These are phyloP conservation scores for Phylloporus rhodoxanthus DNA, from an alignment of 768 basidiomycete genomes.

Conservation along the genomic window DNA sequence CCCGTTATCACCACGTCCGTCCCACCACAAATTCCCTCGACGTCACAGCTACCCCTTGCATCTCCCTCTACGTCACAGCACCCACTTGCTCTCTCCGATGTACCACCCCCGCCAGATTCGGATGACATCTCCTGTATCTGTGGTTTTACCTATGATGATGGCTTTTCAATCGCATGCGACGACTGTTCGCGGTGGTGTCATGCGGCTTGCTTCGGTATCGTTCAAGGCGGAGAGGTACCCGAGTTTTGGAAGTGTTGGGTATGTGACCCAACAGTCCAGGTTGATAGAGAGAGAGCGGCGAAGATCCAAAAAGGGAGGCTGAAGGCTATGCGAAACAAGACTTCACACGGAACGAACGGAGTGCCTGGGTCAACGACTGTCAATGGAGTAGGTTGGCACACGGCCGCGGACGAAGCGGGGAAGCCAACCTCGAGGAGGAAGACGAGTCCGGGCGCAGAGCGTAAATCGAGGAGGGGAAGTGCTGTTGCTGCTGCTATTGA, in stretches of 20 bases:
- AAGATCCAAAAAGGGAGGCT: conserved; percentile 40
- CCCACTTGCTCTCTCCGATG: conserved; percentile 11
- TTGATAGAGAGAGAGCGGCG: conserved; percentile 45
- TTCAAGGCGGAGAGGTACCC: conserved; percentile 48
- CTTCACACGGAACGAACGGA: conserved; percentile 24
- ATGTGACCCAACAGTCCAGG: conserved; percentile 45
- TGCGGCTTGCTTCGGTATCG: conserved; percentile 68
- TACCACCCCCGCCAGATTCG: conserved; percentile 29
- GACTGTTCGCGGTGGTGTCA: conserved; percentile 80
- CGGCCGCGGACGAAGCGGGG: conserved; percentile 21
- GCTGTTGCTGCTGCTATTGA: conserved; percentile 34
- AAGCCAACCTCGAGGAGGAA: conserved; percentile 29
- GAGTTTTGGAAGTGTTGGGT: conserved; percentile 76
- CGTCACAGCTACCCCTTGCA: conserved; percentile 9
- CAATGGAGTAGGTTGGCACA: conserved; percentile 12
- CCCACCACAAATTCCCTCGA: conserved; percentile 12
- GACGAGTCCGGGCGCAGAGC: conserved; percentile 36
- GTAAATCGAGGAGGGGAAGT: conserved; percentile 33
- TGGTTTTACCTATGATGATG: conserved; percentile 68
- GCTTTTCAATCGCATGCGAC: conserved; percentile 84
- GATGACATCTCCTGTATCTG: conserved; percentile 71
- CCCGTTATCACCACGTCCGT: conserved; percentile 10
- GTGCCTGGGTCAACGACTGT: conserved; percentile 13
- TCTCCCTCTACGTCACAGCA: conserved; percentile 22
- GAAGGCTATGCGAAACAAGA: conserved; percentile 26